Base-by-base conservation (phyloP, 495 filamentous ascomycete genomes). In the Penicillium egyptiacum region DNA sequence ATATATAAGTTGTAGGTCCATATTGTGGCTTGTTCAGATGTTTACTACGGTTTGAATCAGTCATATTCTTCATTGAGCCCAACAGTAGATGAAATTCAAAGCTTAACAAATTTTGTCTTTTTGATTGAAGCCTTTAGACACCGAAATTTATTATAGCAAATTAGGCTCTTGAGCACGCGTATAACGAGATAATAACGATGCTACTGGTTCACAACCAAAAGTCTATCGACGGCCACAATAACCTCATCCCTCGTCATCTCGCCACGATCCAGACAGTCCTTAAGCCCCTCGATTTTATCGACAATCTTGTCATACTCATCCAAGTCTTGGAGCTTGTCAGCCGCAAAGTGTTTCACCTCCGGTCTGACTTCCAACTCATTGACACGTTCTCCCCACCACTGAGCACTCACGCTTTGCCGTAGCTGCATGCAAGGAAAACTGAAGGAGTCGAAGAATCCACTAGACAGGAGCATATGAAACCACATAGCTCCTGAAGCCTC, bases 401-500 rank as follows among this genome's bases (percentile, higher is more conserved):
- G 37, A 50, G 31, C 42, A 46, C 64, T 54, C 41, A 66, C 25
- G 31, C 51, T 55, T 30, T 57, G 59, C 57, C 45, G 50, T 26
- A 67, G 55, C 55, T 67, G 35, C 19, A 37, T 58, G 30, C 42
- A 61, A 48, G 59, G 55, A 16, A 61, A 58, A 51, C 41, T 58
- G 19, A 40, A 20, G 0, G 33, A 44, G 45, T 54, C 26, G 55
- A 65, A 65, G 50, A 61, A 66, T 39, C 63, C 63, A 39, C 39
- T 50, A 28, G 61, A 64, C 23, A 66, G 57, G 22, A 64, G 52
- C 58, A 67, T 62, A 44, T 67, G 54, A 33, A 61, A 20, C 62
- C 65, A 70, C 65, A 70, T n/a, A n/a, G n/a, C n/a, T n/a, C n/a
- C n/a, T n/a, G n/a, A n/a, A n/a, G n/a, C n/a, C n/a, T n/a, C n/a